A percentile compares a stretch with the other conserved stretches of the same genome.
Conservation (phyloP, 2,329 filamentous ascomycete species). For the Macrophomina pseudophaseolina region DNA sequence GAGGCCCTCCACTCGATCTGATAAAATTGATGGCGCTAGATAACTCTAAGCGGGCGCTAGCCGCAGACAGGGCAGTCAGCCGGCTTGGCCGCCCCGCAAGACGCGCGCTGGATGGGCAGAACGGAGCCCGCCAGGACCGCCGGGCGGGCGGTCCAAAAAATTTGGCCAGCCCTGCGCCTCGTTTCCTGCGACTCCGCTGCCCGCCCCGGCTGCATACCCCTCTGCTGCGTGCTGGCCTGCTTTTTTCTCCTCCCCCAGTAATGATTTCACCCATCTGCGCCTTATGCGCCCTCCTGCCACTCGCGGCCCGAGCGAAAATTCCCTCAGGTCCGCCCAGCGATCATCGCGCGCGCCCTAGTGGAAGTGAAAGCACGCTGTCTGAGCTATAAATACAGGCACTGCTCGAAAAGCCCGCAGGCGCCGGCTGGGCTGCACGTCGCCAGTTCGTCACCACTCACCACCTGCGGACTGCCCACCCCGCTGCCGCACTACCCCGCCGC, state of each 20-base stretch:
- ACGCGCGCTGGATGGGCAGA: conserved; percentile 15
- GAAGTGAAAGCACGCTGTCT: neutral
- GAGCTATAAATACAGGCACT: conserved; percentile 21
- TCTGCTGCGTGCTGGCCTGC: neutral
- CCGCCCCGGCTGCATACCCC: conserved; percentile 5
- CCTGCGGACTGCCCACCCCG: conserved; percentile 10
- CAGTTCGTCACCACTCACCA: conserved; percentile 11
- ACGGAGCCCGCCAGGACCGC: conserved; percentile 14
- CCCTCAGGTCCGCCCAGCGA: conserved; percentile 2
- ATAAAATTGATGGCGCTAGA: conserved; percentile 27
- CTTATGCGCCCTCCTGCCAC: neutral
- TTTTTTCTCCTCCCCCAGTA: neutral
- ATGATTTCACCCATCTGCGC: conserved; percentile 10
- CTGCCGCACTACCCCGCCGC: conserved; percentile 8
- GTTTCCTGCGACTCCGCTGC: conserved; percentile 18
- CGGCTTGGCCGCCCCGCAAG: conserved; percentile 14
- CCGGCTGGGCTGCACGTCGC: conserved; percentile 9
- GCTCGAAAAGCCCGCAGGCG: conserved; percentile 20
- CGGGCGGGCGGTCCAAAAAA: conserved; percentile 15
- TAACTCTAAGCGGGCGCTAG: conserved; percentile 25
- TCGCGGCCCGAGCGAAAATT: conserved; percentile 9
- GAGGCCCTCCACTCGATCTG: conserved; percentile 16
- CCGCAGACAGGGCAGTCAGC: neutral
- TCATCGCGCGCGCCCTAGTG: neutral
- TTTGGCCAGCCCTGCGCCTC: conserved; percentile 20